Evolutionary conservation across 768 basidiomycete genomes (phyloP), one percentile per base, ranked within the genome.

Genomic region (Agaricus subrufescens): DNA sequence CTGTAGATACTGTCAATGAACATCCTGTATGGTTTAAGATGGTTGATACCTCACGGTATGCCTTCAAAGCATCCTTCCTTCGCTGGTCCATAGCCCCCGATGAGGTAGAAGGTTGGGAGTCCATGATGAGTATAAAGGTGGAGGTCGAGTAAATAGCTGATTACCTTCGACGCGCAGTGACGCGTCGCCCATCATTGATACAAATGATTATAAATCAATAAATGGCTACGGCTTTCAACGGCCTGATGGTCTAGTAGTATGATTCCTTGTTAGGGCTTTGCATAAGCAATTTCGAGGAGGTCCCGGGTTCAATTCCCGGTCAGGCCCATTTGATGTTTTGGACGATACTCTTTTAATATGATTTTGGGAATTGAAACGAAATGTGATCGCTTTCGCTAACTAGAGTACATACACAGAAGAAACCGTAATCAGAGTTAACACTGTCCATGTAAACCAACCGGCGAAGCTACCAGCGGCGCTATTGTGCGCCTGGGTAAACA

Each of bases 221-320:
- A 12, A n/a, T 14, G 39, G 14, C 19, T 4, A 14, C 19, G 3
- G 4, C 19, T 45, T 50, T 26, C 42, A 63, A 57, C 58, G 76
- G 74, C 76, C 75, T 77, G 74, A 75, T 77, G 73, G 72, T 76
- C 76, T 78, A 78, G 75, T 78, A 77, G 78, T 77, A 78, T 79
- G 78, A 80, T 79, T 79, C 79, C 78, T 80, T 80, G 78, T 79
- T 79, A 79, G 79, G 77, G 77, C 55, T 39, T 56, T 27, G 34
- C 7, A 34, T 34, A 31, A 47, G 53, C 57, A 45, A 62, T 65
- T 57, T 85, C 81, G 84, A 86, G 85, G 85, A 87, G 86, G 87
- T 87, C 84, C 85, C 80, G 85, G 85, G 86, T 87, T 89, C 86
- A 86, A 87, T 86, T 86, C 86, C 85, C 85, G 81, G 84, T 80